Evolutionary conservation across 2,329 filamentous ascomycete genomes (phyloP).

Genomic region (Calonectria pteridis): DNA sequence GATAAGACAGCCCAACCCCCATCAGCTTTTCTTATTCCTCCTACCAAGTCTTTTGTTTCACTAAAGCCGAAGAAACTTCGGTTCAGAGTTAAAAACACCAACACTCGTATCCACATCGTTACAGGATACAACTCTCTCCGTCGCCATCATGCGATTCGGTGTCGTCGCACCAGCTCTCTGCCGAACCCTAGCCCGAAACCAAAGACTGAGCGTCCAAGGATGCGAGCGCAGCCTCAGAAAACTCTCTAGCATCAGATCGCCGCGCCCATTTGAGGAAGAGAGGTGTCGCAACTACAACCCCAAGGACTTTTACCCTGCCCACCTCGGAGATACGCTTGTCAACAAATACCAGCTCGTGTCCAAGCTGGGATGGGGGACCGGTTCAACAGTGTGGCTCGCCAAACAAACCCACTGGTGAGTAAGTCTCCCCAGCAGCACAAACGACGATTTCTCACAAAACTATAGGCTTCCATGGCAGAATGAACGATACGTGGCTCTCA

Average conservation of each 20-base stretch:
- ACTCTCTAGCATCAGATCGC: conserved; percentile 24
- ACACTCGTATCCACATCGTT: not conserved
- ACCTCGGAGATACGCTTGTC: conserved; percentile 49
- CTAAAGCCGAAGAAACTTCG: not conserved
- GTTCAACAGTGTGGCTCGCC: conserved; percentile 56
- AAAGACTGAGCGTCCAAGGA: conserved; percentile 9
- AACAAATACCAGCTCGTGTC: conserved; percentile 51
- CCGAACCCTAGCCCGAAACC: conserved; percentile 23
- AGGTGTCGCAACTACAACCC: conserved; percentile 40
- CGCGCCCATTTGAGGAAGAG: conserved; percentile 42
- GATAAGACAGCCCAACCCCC: conserved; percentile 10
- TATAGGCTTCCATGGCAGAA: conserved; percentile 41
- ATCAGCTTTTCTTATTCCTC: not conserved
- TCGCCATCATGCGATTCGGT: conserved; percentile 27
- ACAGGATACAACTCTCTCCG: too few species aligned
- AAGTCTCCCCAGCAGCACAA: not conserved
- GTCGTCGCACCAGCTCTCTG: conserved; percentile 24
- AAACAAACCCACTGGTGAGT: conserved; percentile 41
- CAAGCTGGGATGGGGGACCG: conserved; percentile 54
- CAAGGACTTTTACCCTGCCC: conserved; percentile 48
- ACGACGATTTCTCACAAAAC: not conserved
- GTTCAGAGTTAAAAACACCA: not conserved
- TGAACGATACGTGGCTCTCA: conserved; percentile 44
- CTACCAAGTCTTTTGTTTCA: not conserved
- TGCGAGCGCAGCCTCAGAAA: conserved; percentile 19